Evolutionary conservation across 139 green algal species (phyloP), one percentile per base, ranked within the genome.

Genomic region (Zygnema cylindricum): DNA sequence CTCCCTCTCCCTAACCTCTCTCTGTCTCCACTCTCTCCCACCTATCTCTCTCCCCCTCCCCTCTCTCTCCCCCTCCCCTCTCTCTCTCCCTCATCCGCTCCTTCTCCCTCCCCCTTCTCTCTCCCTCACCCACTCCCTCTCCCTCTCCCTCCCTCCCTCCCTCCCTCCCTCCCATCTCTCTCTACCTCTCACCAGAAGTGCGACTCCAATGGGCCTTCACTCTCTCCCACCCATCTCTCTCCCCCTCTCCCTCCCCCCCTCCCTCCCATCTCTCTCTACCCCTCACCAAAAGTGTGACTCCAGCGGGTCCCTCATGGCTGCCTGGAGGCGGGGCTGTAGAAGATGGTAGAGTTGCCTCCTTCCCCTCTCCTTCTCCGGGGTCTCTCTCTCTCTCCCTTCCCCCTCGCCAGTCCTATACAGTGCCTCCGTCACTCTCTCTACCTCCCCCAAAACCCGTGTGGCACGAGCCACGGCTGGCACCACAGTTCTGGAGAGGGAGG

Each of bases 121-220:
- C n/a, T n/a, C n/a, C n/a, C n/a, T n/a, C n/a, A n/a, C n/a, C n/a
- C n/a, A n/a, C n/a, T n/a, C n/a, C n/a, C n/a, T n/a, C n/a, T n/a
- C n/a, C n/a, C n/a, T n/a, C 57, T 30, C 57, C 30, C 57, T 73
- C 57, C 57, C 57, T 63, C 49, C 7, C 16, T 63, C 49, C 16
- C 49, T 63, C 7, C 7, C 49, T 25, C 49, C 7, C 7, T 16
- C 7, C 16, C 49, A 7, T 63, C 16, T 63, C 49, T n/a, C n/a
- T n/a, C n/a, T n/a, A n/a, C n/a, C n/a, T n/a, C n/a, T 79, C 11
- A 57, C 71, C 71, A 57, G 38, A 57, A 79, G 40, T 49, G 71
- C 71, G 11, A 25, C 71, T 79, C 7, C 7, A 63, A 16, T 16
- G 49, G 49, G 49, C 16, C 49, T 16, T 25, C 16, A 7, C 49